Base-by-base conservation (phyloP, 73 alveolate genomes). In the Loxodes magnus region DNA sequence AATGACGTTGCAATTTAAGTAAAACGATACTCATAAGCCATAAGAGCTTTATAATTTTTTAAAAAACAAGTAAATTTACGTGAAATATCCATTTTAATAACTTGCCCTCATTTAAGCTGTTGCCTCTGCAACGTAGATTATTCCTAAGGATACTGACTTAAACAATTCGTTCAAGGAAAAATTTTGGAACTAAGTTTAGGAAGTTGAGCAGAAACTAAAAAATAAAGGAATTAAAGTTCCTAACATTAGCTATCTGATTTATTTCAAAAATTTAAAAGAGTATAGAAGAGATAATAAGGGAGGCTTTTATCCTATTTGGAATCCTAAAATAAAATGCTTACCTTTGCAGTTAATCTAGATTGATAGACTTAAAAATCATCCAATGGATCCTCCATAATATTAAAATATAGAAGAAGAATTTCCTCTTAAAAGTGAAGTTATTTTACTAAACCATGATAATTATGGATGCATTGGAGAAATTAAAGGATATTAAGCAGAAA, bases 391-490 rank as follows among this genome's bases (percentile, higher is more conserved):
- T 5, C n/a, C 50, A n/a, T 12, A 24, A 12, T 20, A 37, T 1
- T 9, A 37, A 10, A n/a, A 37, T n/a, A 7, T 46, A n/a, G 43
- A 46, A 10, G 59, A 46, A 1, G 59, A 46, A 24, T 46, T 46
- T 22, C 59, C 59, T 10, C 14, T 25, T n/a, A 23, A 23, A 10
- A n/a, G 43, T 5, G n/a, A 24, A 21, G 59, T 46, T 10, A 46
- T 46, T 2, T 20, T 46, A 25, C 9, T 46, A n/a, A 46, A 46
- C 22, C 22, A 19, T 25, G 59, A 46, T 12, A 46, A 5, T n/a
- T 24, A 10, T 21, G 59, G 59, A n/a, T 46, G 17, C 2, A 0
- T 46, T 0, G 59, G 59, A 22, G 59, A 46, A 46, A 41, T 46
- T 1, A 24, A 14, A n/a, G 59, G 59, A 7, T 46, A 46, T 2